Percentiles rank a stretch among this genome's conserved stretches.
These are phyloP conservation scores for Thraustotheca clavata DNA, from an alignment of 352 stramenopile genomes.

Conservation along the genomic window DNA sequence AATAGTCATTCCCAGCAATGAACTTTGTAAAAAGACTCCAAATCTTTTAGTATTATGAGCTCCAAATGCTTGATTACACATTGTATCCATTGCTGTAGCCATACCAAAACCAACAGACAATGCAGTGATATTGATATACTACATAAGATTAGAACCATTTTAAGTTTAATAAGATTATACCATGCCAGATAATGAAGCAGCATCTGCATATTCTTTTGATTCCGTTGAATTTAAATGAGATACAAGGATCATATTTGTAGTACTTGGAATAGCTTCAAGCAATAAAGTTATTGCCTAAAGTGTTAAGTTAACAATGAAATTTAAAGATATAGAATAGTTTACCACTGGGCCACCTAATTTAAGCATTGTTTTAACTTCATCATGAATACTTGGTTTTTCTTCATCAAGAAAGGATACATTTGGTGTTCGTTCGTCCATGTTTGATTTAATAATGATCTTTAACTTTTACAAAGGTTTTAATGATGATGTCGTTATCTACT, in stretches of 20 bases:
- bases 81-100: slow-evolving; percentile 45
- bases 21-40: slow-evolving; percentile 67
- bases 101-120: slow-evolving; percentile 48
- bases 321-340: neutral
- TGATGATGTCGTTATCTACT: no score
- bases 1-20: slow-evolving; percentile 42
- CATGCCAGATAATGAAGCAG: slow-evolving; percentile 55
- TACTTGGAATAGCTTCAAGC: slow-evolving; percentile 51
- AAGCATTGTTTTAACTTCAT: neutral
- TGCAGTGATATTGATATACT: slow-evolving; percentile 63
- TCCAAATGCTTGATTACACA: slow-evolving; percentile 52
- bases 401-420: no score
- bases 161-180: slow-evolving; percentile 29
- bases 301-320: neutral
- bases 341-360: neutral
- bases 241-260: slow-evolving; percentile 47
- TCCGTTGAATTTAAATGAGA: slow-evolving; percentile 44
- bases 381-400: no score
- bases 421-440: no score
- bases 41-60: slow-evolving; percentile 54
- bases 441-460: no score
- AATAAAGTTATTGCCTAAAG: slow-evolving; percentile 14
- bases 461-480: no score
- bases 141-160: no score
- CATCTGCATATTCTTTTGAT: slow-evolving; percentile 49